phyloP scores from a whole-genome alignment of 116 monocot genomes.

The Phalaenopsis hybrid region DNA sequence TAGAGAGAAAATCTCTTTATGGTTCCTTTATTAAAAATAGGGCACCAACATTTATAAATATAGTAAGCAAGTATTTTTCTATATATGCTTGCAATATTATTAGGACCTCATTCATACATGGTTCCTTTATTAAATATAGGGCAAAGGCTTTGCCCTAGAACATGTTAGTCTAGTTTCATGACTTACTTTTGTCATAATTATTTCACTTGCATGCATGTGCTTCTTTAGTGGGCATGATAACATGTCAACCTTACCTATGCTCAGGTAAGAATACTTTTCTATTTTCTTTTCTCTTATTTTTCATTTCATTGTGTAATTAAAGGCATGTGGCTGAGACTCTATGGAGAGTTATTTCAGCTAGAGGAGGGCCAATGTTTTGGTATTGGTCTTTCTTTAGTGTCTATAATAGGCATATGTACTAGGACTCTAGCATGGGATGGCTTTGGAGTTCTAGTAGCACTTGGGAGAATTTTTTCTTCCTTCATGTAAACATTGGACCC shows the following conservation, averaged over 20 bases:
- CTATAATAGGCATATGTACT: background rate
- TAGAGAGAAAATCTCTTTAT: background rate
- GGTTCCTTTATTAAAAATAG: too few relatives aligned
- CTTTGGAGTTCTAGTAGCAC: constrained; percentile 28
- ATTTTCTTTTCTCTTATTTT: background rate
- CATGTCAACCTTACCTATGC: constrained; percentile 13
- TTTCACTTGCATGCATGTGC: background rate
- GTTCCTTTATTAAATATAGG: background rate
- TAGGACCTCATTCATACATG: background rate
- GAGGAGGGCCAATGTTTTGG: constrained; percentile 44
- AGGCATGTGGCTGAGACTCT: constrained; percentile 31
- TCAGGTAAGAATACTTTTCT: constrained; percentile 8
- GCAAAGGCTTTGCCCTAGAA: too few relatives aligned
- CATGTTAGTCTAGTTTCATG: too few relatives aligned
- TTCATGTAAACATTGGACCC: constrained; percentile 7
- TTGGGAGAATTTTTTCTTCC: constrained; percentile 5
- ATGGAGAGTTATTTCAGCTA: constrained; percentile 27
- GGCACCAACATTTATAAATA: background rate
- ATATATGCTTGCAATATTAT: background rate
- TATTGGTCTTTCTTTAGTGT: constrained; percentile 15
- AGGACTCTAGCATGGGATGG: constrained; percentile 31
- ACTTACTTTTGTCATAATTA: background rate
- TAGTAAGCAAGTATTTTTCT: background rate
- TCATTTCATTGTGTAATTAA: constrained; percentile 16
- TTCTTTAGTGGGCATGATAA: background rate